phyloP scores from a whole-genome alignment of 352 stramenopile species.

The Plasmopara muralis region DNA sequence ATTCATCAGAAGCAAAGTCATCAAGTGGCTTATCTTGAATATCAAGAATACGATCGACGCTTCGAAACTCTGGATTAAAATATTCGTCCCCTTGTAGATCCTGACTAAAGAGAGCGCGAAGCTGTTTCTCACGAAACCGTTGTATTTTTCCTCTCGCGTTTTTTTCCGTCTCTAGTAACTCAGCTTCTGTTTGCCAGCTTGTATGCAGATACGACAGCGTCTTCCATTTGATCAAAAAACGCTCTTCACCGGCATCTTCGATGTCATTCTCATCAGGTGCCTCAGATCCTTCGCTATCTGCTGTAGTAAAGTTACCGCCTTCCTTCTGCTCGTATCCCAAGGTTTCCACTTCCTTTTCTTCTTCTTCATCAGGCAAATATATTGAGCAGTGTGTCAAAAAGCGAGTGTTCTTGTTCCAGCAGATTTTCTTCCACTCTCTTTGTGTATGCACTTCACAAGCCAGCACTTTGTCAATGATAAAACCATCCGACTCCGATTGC shows the following conservation, averaged over 20 bases:
- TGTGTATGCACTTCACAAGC: constrained; percentile 68
- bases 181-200: constrained; percentile 85
- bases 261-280: constrained; percentile 15
- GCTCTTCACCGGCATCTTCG: constrained; percentile 51
- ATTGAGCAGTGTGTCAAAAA: constrained; percentile 80
- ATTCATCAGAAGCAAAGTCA: constrained; percentile 51
- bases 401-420: constrained; percentile 60
- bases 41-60: constrained; percentile 85
- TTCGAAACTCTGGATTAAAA: constrained; percentile 86
- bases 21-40: constrained; percentile 72
- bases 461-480: constrained; percentile 82
- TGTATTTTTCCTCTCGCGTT: constrained; percentile 84
- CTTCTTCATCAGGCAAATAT: constrained; percentile 50
- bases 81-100: constrained; percentile 79
- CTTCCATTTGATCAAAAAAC: constrained; percentile 90
- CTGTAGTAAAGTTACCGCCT: neutral
- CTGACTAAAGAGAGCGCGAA: constrained; percentile 37
- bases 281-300: neutral
- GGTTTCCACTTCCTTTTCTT: constrained; percentile 11
- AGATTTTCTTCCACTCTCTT: constrained; percentile 76
- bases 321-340: constrained; percentile 4
- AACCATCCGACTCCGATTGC: constrained; percentile 41
- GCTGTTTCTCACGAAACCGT: constrained; percentile 77
- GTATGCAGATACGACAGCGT: constrained; percentile 85
- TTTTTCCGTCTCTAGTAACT: constrained; percentile 76